Percentiles rank a stretch among this genome's conserved stretches.
Conservation (phyloP, 1,139 yeast genomes). For the Petasospora rhodanensis region DNA sequence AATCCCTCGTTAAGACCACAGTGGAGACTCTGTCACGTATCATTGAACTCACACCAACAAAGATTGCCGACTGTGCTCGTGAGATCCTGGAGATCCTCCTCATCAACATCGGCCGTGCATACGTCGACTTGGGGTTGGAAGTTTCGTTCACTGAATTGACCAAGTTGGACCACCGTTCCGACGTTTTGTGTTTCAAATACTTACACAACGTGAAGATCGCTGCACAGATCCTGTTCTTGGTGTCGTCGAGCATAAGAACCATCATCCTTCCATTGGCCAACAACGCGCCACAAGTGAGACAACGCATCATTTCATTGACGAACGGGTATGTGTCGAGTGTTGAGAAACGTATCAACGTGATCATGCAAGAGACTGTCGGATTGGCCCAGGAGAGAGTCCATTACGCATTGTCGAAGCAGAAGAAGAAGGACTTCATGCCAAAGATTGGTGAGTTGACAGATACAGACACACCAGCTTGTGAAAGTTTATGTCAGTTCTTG, state of each 20-base stretch:
- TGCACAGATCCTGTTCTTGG: conserved; percentile 58
- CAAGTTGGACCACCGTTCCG: conserved; percentile 32
- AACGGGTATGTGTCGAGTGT: conserved; percentile 65
- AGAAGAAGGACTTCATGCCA: conserved; percentile 55
- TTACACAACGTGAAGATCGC: conserved; percentile 51
- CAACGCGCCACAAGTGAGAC: conserved; percentile 57
- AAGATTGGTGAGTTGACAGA: conserved; percentile 40
- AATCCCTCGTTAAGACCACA: conserved; percentile 60
- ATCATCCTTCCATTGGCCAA: conserved; percentile 69
- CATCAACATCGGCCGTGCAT: conserved; percentile 67
- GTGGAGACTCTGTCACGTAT: conserved; percentile 80
- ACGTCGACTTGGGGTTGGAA: conserved; percentile 72
- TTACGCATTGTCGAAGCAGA: conserved; percentile 53
- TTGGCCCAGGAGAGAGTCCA: conserved; percentile 45
- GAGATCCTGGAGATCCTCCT: conserved; percentile 65
- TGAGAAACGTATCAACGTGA: conserved; percentile 64
- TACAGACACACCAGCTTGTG: conserved; percentile 69
- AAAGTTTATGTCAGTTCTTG: conserved; percentile 53
- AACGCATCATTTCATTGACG: conserved; percentile 57
- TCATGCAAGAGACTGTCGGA: conserved; percentile 56
- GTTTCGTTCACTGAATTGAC: conserved; percentile 48
- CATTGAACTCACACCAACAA: conserved; percentile 65
- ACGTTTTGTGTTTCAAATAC: conserved; percentile 39
- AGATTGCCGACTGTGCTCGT: conserved; percentile 58
- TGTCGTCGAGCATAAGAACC: conserved; percentile 69